Evolutionary conservation across 176 grass and related monocot genomes (phyloP), one percentile per base, ranked within the genome.

Genomic region (Hsuehochloa calcarea): DNA sequence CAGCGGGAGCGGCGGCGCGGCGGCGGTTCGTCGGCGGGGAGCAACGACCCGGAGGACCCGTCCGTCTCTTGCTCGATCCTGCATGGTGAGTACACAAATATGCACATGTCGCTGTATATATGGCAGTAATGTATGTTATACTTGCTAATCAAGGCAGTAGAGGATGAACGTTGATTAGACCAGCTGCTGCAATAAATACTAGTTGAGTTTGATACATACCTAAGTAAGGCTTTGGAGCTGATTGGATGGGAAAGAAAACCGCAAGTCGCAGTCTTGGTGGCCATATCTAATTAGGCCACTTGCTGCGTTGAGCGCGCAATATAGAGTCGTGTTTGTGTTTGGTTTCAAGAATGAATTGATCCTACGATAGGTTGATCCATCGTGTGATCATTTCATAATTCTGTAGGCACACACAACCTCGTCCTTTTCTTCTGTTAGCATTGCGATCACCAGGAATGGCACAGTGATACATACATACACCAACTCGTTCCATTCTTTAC

Each of bases 41-140:
- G 81, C 60, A 49, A 74, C 41, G 93, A 90, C 78, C 62, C 50
- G 0, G 92, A 98, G 65, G 95, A 99, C 35, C 87, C 86, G 13
- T 88, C 93, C 44, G 72, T 99, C 52, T 96, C 93, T 43, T 96
- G 91, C 47, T 99, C 93, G 40, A 92, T 99, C 74, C 69, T 86
- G n/a, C 88, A 89, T 79, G 97, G 97, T 96, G 23, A 82, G 86
- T 82, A 10, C 41, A 14, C 54, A 68, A 43, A 13, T 5, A 26
- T 12, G n/a, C 58, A 17, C 58, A 22, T 22, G 34, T 22, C 8
- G 3, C 45, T 84, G 20, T 35, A 41, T 25, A 2, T 15, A 49
- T 7, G 16, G 5, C 7, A 54, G 78, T 62, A n/a, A n/a, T n/a
- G n/a, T n/a, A 80, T 50, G 27, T 12, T 22, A 80, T 26, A 25